Base-by-base conservation (phyloP, 192 early-diverging fungal species). In the Kickxella alabastrina region DNA sequence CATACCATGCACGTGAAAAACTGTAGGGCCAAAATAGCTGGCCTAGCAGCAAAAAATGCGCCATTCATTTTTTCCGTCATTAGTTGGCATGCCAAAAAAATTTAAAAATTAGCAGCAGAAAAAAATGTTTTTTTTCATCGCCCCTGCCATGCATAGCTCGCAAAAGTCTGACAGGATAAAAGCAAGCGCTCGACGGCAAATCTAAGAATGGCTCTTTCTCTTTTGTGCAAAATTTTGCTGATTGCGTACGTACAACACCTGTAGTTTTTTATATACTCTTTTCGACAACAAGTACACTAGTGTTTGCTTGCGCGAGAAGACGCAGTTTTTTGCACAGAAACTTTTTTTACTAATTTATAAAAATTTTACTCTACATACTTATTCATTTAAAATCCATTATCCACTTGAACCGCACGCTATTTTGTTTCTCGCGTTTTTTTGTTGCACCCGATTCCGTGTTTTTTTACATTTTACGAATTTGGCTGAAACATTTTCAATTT, bases 141-240 rank as follows among this genome's bases (percentile, higher is more conserved):
- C 18, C 18, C 14, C 4, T 39, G 37, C 37, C 14, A 13, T 14
- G n/a, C n/a, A n/a, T n/a, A n/a, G n/a, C n/a, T n/a, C n/a, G n/a
- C n/a, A n/a, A n/a, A n/a, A n/a, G n/a, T n/a, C n/a, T n/a, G n/a
- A n/a, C n/a, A 52, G 19, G 0, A 37, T 53, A 68, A 62, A 68
- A 49, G 23, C 37, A 15, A 43, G 25, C 17, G n/a, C 8, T 6
- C 37, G 18, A 37, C 59, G 38, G 47, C 48, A 62, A 48, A 14
- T 27, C 10, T n/a, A 0, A 19, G 9, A 2, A 22, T 38, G 42
- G 57, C 26, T 73, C 69, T 58, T 59, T 65, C 69, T 73, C 62
- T 76, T 62, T 52, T 49, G 59, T 69, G 73, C 73, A 68, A 67
- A 76, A 68, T 65, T 67, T 48, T 76, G 73, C 73, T 51, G 73